phyloP scores from a whole-genome alignment of 106 monocot genomes.

The Xerophyta viscosa region DNA sequence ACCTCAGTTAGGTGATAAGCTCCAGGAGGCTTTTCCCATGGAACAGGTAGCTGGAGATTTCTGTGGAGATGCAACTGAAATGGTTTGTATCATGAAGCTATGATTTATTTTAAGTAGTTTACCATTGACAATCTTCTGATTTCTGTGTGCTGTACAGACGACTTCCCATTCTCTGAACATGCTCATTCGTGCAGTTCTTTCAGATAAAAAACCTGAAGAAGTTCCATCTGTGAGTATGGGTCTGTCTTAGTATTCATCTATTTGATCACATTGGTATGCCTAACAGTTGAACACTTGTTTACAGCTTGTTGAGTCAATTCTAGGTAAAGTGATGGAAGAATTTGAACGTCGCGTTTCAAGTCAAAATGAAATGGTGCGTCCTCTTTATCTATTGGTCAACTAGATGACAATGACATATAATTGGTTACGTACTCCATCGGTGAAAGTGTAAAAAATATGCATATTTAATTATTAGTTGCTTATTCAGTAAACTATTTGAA shows the following conservation, averaged over 20 bases:
- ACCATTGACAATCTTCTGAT: background rate
- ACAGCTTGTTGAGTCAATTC: slow-evolving; percentile 76
- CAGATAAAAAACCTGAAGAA: slow-evolving; percentile 86
- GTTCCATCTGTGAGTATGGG: slow-evolving; percentile 49
- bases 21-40: slow-evolving; percentile 22
- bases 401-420: too few species aligned
- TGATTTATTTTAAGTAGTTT: background rate
- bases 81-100: slow-evolving; percentile 39
- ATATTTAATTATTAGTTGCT: too few species aligned
- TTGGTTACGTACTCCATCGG: too few species aligned
- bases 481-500: too few species aligned
- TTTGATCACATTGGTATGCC: background rate
- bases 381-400: background rate
- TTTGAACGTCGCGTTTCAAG: slow-evolving; percentile 53
- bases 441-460: too few species aligned
- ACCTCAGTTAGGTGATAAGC: slow-evolving; percentile 37
- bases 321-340: slow-evolving; percentile 77
- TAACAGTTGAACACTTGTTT: background rate
- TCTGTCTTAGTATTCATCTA: background rate
- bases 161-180: slow-evolving; percentile 49
- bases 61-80: slow-evolving; percentile 41
- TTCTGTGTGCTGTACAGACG: slow-evolving; percentile 17
- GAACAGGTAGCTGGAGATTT: slow-evolving; percentile 27
- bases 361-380: slow-evolving; percentile 65
- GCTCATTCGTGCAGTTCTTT: slow-evolving; percentile 60